Base-by-base conservation (phyloP, 2,329 filamentous ascomycete genomes). In the Bimuria novae-zelandiae region DNA sequence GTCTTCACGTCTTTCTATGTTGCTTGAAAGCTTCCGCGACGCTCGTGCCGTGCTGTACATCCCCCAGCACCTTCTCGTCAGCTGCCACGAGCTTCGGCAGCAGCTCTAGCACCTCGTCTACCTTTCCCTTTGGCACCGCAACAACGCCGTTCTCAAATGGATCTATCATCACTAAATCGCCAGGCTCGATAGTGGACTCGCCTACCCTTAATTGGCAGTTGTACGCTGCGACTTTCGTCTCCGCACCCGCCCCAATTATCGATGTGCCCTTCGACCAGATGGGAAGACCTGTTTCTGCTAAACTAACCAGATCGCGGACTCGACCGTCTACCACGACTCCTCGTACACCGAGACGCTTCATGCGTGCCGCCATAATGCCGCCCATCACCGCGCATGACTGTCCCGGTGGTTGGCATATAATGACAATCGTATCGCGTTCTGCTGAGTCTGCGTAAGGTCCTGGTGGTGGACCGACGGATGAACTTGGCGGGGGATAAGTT, bases 281-380 rank as follows among this genome's bases (percentile, higher is more conserved):
- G 35, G 84, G 82, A 30, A 89, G 64, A 29, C 76, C 78, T 10
- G 82, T 81, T 14, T 70, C 78, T 49, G 75, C 77, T 53, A 90
- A 70, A 64, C 89, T 84, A 14, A 74, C 75, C 16, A 90, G 63
- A 74, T 92, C 89, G 55, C 89, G 79, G 5, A 88, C 82, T 33
- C 88, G 77, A 1, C 89, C 89, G 60, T 84, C 81, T 7, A 90
- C 85, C n/a, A 91, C 75, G 10, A 88, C 80, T 2, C 80, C 87
- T 59, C 78, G 77, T 16, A 82, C 83, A 12, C 83, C 82, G 10
- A 86, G 77, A 12, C 80, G 69, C 63, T 85, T 84, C 81, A 91
- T 88, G 17, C 89, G 79, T 25, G 82, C 76, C 4, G 87, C 89
- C 82, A 91, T 89, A 59, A 92, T 89, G 16, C 89, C 89, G n/a